Evolutionary conservation across 1,139 yeast genomes (phyloP).

Genomic region (Protomyces gravidus): DNA sequence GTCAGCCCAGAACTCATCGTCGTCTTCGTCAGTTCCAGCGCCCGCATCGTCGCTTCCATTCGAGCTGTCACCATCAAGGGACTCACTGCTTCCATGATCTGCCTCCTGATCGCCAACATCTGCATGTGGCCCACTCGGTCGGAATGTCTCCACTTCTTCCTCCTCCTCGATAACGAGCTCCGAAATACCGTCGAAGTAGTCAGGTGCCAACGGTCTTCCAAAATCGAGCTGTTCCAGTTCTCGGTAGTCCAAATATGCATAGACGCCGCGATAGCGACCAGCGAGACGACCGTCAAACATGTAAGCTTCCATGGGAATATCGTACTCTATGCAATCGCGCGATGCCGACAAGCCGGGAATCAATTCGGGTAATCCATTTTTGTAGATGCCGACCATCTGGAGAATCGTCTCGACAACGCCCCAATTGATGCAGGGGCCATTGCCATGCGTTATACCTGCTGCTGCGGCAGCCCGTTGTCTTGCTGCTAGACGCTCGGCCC

Average conservation of each 20-base stretch:
- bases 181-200: constrained; percentile 19
- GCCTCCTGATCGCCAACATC: background rate
- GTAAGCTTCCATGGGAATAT: constrained; percentile 9
- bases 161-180: constrained; percentile 7
- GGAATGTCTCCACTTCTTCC: background rate
- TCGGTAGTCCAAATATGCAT: constrained; percentile 16
- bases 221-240: constrained; percentile 8
- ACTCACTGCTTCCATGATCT: background rate
- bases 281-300: constrained; percentile 22
- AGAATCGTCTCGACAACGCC: constrained; percentile 25
- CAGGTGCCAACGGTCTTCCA: constrained; percentile 19
- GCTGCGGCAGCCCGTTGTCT: background rate
- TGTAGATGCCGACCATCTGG: constrained; percentile 12
- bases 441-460: background rate
- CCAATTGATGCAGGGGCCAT: constrained; percentile 23
- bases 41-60: background rate
- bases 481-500: background rate
- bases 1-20: background rate
- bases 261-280: constrained; percentile 14
- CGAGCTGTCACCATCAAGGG: background rate
- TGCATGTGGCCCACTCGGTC: background rate
- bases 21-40: background rate
- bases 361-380: constrained; percentile 5
- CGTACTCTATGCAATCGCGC: constrained; percentile 7
- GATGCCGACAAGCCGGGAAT: constrained; percentile 12